Base-by-base conservation (phyloP, 1,139 yeast species). In the Martiniozyma asiatica region DNA sequence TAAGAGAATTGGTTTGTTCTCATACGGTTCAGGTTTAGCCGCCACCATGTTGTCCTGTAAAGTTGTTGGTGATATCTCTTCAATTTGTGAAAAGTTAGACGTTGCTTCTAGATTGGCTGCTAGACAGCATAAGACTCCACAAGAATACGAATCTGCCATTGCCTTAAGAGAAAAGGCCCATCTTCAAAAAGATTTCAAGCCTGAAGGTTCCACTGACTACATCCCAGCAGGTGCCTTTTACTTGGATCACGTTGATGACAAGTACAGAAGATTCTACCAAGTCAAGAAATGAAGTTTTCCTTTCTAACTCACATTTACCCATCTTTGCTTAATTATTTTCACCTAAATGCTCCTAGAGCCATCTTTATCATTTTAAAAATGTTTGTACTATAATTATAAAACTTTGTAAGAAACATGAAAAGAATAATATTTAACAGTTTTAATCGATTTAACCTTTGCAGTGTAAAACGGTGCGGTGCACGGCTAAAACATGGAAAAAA, bases 21-120 rank as follows among this genome's bases (percentile, higher is more conserved):
- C 98, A 16, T 92, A 92, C 59, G 99, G 99, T 43, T 89, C 98
- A 18, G 99, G 99, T 50, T 71, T 89, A 42, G 98, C 99, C 30
- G 71, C 98, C 15, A 74, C 95, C 27, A 65, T 92, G 59, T 80
- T 73, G 61, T 78, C 94, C 21, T 73, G 75, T 42, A 71, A 64
- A 39, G 81, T 92, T 40, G 70, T 67, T 45, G 95, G 93, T 38
- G 98, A 89, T 57, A 65, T 89, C 42, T 61, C 80, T 24, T 42
- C 66, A 36, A 78, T 92, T 45, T 70, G 72, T 45, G 59, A 70
- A 47, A 66, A 61, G 39, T 70, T 87, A 51, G 67, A 80, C 56
- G 62, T 89, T 41, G 77, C 78, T 53, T 53, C 66, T 51, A 74
- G 74, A 58, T 71, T 89, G 43, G 72, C 64, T 29, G 66, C 68